phyloP scores from a whole-genome alignment of 2,329 filamentous ascomycete genomes.

The Fusarium piperis region DNA sequence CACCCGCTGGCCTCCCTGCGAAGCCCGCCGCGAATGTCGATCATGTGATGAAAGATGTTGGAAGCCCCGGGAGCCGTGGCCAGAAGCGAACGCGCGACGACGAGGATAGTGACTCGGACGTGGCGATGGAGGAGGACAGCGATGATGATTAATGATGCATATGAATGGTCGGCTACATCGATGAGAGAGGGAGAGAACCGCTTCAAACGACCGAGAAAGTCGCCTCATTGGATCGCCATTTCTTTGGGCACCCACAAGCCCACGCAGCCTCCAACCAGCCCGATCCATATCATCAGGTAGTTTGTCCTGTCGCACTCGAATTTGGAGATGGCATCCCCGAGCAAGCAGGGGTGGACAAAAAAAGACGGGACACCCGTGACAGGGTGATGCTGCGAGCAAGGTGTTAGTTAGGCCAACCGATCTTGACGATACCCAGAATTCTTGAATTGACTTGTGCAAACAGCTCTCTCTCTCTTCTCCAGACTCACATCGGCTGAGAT shows the following conservation, averaged over 20 bases:
- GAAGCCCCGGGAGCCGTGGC: slow-evolving; percentile 65
- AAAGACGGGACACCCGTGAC: slow-evolving; percentile 80
- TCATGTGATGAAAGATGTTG: slow-evolving; percentile 60
- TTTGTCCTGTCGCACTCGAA: slow-evolving; percentile 70
- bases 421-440: slow-evolving; percentile 43
- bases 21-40: slow-evolving; percentile 61
- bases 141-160: slow-evolving; percentile 70
- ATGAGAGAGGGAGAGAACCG: slow-evolving; percentile 23
- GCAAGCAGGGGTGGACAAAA: slow-evolving; percentile 93
- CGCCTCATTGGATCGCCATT: slow-evolving; percentile 60
- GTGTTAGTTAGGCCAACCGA: slow-evolving; percentile 52
- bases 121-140: slow-evolving; percentile 75
- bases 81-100: slow-evolving; percentile 77
- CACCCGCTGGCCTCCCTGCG: slow-evolving; percentile 55
- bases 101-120: slow-evolving; percentile 73
- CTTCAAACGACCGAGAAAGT: slow-evolving; percentile 6
- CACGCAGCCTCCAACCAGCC: slow-evolving; percentile 83
- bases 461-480: slow-evolving; percentile 37
- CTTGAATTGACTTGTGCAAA: slow-evolving; percentile 44
- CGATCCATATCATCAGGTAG: slow-evolving; percentile 90
- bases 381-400: slow-evolving; percentile 77
- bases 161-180: slow-evolving; percentile 30
- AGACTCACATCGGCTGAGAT: slow-evolving; percentile 79
- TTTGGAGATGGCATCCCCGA: slow-evolving; percentile 79
- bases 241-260: slow-evolving; percentile 80